These are phyloP conservation scores for Echium plantagineum DNA, from an alignment of 257 asterid genomes.

Conservation along the genomic window DNA sequence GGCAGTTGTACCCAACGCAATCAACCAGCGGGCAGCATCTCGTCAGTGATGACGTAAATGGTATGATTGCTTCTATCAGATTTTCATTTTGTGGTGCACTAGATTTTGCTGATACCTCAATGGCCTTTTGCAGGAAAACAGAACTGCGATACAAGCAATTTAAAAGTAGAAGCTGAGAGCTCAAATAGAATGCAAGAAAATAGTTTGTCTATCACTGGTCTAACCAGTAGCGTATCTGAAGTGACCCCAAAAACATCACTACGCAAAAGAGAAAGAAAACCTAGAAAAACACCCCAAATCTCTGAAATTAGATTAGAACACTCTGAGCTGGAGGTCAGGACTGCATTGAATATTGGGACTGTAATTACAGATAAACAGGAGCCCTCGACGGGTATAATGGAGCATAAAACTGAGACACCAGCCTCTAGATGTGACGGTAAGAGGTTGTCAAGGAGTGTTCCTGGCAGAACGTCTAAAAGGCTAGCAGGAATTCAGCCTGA, in stretches of 20 bases:
- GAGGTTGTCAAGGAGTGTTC: constrained; percentile 7
- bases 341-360: constrained; percentile 7
- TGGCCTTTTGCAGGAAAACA: constrained; percentile 23
- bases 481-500: constrained; percentile 23
- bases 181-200: background rate
- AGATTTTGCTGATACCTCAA: constrained; percentile 8
- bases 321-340: constrained; percentile 3
- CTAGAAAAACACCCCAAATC: constrained; percentile 1
- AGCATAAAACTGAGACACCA: constrained; percentile 2
- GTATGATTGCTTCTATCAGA: constrained; percentile 12
- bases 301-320: constrained; percentile 8
- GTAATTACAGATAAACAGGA: constrained; percentile 15
- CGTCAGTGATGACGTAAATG: constrained; percentile 15
- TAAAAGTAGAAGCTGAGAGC: constrained; percentile 1
- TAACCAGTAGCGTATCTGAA: background rate
- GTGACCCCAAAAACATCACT: background rate
- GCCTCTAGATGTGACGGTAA: constrained; percentile 6
- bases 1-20: constrained; percentile 12
- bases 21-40: constrained; percentile 12
- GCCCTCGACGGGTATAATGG: constrained; percentile 12
- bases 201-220: background rate
- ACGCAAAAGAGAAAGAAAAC: background rate
- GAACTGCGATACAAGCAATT: constrained; percentile 10
- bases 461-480: constrained; percentile 22
- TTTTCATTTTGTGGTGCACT: background rate